Conservation (phyloP, 176 grass and related monocot species). For the Triticum dicoccoides region DNA sequence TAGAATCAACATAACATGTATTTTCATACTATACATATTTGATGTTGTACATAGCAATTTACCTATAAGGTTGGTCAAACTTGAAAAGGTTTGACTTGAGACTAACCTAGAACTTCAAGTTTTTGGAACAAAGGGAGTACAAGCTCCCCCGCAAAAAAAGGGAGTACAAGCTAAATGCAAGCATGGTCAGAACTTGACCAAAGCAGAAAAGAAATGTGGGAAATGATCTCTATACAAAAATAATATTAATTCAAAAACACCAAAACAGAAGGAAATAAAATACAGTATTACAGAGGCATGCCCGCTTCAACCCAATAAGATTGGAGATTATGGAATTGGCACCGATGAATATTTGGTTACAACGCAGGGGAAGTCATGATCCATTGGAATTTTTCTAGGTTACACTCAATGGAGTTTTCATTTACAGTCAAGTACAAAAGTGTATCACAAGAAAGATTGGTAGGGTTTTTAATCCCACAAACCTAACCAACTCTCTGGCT, state of each 20-base stretch:
- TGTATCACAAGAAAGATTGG: background rate
- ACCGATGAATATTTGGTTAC: background rate
- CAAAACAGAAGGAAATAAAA: background rate
- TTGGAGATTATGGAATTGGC: background rate
- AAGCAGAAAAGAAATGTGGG: background rate
- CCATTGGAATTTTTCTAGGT: background rate
- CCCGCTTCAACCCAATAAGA: background rate
- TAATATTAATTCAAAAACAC: background rate
- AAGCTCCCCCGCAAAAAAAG: background rate
- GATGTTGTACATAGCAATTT: too few relatives aligned
- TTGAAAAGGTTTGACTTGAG: too few relatives aligned
- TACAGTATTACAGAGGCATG: background rate
- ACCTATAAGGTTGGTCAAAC: too few relatives aligned
- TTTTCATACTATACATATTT: too few relatives aligned
- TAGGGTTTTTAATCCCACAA: background rate
- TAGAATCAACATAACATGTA: too few relatives aligned
- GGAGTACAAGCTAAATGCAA: background rate
- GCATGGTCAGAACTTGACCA: slow-evolving; percentile 32
- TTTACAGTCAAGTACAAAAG: background rate
- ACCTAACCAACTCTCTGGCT: background rate
- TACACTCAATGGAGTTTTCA: background rate
- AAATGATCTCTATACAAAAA: too few relatives aligned
- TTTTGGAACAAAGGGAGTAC: too few relatives aligned
- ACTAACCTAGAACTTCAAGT: too few relatives aligned
- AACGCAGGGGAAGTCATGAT: background rate